Base-by-base conservation (phyloP, 2,329 filamentous ascomycete genomes). In the Colletotrichum eleusines region DNA sequence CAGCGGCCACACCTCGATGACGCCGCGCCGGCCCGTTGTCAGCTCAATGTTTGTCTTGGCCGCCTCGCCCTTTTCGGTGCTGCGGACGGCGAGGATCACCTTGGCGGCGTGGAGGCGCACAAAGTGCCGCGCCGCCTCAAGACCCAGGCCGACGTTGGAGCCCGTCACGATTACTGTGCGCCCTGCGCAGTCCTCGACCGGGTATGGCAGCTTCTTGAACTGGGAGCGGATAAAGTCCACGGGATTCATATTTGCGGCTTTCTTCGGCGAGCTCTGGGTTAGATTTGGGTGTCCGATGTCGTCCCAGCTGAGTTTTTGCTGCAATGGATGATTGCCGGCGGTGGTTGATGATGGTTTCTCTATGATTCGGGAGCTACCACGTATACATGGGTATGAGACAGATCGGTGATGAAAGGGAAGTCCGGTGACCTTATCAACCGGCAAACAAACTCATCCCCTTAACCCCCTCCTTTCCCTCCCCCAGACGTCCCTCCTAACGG, bases 61-160 rank as follows among this genome's bases (percentile, higher is more conserved):
- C 1, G 75, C 78, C 26, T 84, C 77, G 50, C 81, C 85, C 59
- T 83, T 84, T 2, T 78, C 76, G 1, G 80, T 59, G 48, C 75
- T 77, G 48, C 84, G 82, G 20, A 80, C 80, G 42, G 78, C 83
- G 20, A 87, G 75, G 44, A 87, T 82, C 20, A 87, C 79, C 31
- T 79, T 80, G 26, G 76, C 73, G 8, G 82, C 82, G 4, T 78
- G 76, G 33, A 85, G 79, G 6, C 76, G 77, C 12, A 79, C 76
- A 67, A 84, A 80, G 64, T 85, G 81, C 5, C 80, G 78, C 16
- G 80, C 80, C 42, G 81, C 80, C 71, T 85, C 84, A 23, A 80
- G 77, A 5, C 84, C 84, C 2, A 85, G 75, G 14, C 83, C 82
- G 35, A 74, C 75, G 59, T 84, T 86, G 57, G 80, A 78, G n/a